Conservation (phyloP, 306 rosid genomes). For the Casuarina cunninghamiana region DNA sequence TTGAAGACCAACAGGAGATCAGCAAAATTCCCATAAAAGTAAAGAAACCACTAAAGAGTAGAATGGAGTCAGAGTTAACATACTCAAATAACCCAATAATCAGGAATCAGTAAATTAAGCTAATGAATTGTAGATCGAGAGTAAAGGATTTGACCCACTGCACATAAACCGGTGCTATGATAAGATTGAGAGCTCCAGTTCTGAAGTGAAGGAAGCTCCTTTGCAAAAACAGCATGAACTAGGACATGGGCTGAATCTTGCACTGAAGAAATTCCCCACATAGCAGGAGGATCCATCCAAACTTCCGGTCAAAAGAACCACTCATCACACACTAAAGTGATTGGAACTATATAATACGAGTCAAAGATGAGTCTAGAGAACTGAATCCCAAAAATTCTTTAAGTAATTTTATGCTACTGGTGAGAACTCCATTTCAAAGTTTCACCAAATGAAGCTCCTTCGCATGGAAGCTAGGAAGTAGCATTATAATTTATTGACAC, state of each 20-base stretch:
- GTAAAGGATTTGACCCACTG: slow-evolving; percentile 57
- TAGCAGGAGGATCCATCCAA: slow-evolving; percentile 47
- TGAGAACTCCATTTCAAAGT: slow-evolving; percentile 46
- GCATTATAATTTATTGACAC: slow-evolving; percentile 10
- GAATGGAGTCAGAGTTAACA: slow-evolving; percentile 33
- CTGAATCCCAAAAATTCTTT: slow-evolving; percentile 48
- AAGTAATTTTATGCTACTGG: slow-evolving; percentile 45
- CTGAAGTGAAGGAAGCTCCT: slow-evolving; percentile 44
- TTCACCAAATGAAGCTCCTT: slow-evolving; percentile 47
- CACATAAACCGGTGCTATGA: slow-evolving; percentile 42
- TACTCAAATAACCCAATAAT: slow-evolving; percentile 36
- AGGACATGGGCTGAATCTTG: slow-evolving; percentile 42
- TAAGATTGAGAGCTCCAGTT: slow-evolving; percentile 52
- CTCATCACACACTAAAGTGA: slow-evolving; percentile 39
- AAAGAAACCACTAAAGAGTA: slow-evolving; percentile 38
- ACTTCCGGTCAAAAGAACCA: slow-evolving; percentile 38
- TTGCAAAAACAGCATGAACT: slow-evolving; percentile 44
- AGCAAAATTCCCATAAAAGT: slow-evolving; percentile 39
- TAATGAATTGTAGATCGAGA: slow-evolving; percentile 35
- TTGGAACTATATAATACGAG: slow-evolving; percentile 41
- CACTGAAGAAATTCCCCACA: slow-evolving; percentile 37
- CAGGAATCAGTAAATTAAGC: slow-evolving; percentile 39
- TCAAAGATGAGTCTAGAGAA: slow-evolving; percentile 32
- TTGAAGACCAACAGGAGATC: slow-evolving; percentile 47
- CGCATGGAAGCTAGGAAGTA: slow-evolving; percentile 41